A percentile compares a stretch with the other conserved stretches of the same genome.
Evolutionary conservation across 2,329 filamentous ascomycete species (phyloP).

Genomic region (Fusarium clavum): DNA sequence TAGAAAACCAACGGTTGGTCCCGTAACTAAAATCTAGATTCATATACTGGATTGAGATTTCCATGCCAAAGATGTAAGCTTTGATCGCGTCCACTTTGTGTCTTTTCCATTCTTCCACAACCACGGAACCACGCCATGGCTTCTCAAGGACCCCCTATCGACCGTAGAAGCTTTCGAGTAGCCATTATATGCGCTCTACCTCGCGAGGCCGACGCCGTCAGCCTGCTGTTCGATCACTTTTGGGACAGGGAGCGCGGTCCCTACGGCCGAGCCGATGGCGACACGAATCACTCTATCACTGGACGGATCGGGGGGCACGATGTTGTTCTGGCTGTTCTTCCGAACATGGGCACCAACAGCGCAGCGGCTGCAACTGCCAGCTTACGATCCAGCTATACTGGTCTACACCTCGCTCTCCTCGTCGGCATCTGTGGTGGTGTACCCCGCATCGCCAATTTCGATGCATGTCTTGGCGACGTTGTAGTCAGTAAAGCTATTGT

Average conservation of each 20-base stretch:
- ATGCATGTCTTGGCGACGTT: background rate
- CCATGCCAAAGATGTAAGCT: too few relatives aligned
- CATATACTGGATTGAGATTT: too few relatives aligned
- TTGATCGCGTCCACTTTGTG: too few relatives aligned
- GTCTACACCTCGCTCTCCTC: background rate
- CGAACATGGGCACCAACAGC: too few relatives aligned
- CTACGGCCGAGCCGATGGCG: background rate
- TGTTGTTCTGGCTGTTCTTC: too few relatives aligned
- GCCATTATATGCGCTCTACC: background rate
- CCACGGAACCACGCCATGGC: too few relatives aligned
- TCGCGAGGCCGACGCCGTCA: background rate
- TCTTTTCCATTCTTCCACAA: too few relatives aligned
- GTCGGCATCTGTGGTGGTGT: background rate
- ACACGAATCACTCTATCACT: background rate
- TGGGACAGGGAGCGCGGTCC: background rate
- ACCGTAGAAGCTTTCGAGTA: background rate
- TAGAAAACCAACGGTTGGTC: too few relatives aligned
- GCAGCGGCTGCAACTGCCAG: too few relatives aligned
- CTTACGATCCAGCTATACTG: too few relatives aligned
- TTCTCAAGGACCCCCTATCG: too few relatives aligned
- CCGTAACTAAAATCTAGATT: too few relatives aligned
- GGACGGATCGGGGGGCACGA: background rate
- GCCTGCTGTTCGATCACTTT: background rate
- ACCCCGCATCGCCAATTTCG: background rate
- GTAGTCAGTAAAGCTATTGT: slow-evolving; percentile 1